Evolutionary conservation across 306 rosid species (phyloP).

Genomic region (Astragalus glycyphyllos): DNA sequence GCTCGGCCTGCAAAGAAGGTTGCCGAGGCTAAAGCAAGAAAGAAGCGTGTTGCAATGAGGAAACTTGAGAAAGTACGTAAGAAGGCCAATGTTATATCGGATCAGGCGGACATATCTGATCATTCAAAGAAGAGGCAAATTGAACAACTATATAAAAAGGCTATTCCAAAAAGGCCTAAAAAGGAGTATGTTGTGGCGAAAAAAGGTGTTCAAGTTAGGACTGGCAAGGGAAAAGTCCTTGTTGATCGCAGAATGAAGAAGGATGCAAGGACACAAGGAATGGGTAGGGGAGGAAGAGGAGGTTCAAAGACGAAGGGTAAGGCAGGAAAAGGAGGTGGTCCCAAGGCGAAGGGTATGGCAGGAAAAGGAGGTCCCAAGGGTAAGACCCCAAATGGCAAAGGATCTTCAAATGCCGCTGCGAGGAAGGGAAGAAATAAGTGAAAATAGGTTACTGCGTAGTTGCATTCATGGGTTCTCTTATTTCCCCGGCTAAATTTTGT

Average conservation of each 20-base stretch:
- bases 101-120: conserved; percentile 85
- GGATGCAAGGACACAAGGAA: conserved; percentile 65
- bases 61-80: conserved; percentile 90
- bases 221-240: conserved; percentile 76
- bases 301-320: conserved; percentile 54
- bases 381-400: conserved; percentile 62
- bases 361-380: background rate
- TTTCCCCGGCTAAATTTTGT: conserved; percentile 33
- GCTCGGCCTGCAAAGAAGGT: conserved; percentile 85
- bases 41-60: conserved; percentile 82
- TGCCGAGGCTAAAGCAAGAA: conserved; percentile 74
- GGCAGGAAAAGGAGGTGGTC: conserved; percentile 49
- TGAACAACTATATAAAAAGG: conserved; percentile 74
- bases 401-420: conserved; percentile 55
- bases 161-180: conserved; percentile 72
- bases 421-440: conserved; percentile 55
- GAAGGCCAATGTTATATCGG: conserved; percentile 92
- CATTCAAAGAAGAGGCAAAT: conserved; percentile 89
- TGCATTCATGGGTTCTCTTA: background rate
- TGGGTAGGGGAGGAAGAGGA: conserved; percentile 56
- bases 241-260: conserved; percentile 92
- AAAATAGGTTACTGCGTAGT: conserved; percentile 36
- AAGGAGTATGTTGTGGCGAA: conserved; percentile 95
- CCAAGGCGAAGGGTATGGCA: background rate
- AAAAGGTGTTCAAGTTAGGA: conserved; percentile 90